Percentiles rank a stretch among this genome's conserved stretches.
Conservation (phyloP, 495 filamentous ascomycete species). For the Lasiosphaeria hispida region DNA sequence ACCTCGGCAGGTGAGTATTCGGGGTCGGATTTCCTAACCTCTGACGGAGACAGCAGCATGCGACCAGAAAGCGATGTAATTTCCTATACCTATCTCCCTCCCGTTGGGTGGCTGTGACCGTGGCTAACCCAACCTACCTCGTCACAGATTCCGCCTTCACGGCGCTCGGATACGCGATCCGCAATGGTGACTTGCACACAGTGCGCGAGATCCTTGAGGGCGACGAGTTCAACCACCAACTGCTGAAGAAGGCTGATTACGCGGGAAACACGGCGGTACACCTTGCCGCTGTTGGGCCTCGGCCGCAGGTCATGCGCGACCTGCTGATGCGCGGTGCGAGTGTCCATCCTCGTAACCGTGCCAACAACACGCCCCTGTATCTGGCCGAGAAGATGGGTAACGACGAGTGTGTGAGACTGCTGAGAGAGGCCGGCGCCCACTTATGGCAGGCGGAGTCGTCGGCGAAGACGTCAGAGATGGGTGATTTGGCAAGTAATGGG, state of each 20-base stretch:
- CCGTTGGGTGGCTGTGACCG: neutral
- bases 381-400: conserved; percentile 60
- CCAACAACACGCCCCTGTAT: conserved; percentile 78
- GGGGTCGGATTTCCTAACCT: neutral
- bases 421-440: conserved; percentile 45
- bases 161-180: conserved; percentile 77
- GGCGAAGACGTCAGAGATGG: conserved; percentile 18
- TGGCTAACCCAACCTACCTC: neutral
- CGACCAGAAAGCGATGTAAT: neutral
- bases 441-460: conserved; percentile 32
- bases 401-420: conserved; percentile 59
- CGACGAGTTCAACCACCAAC: conserved; percentile 54
- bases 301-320: conserved; percentile 60
- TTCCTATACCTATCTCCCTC: conserved; percentile 5
- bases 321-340: conserved; percentile 76
- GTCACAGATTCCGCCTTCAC: conserved; percentile 57
- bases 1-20: conserved; percentile 30
- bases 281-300: conserved; percentile 52
- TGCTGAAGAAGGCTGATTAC: conserved; percentile 80
- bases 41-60: neutral
- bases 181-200: conserved; percentile 63
- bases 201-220: conserved; percentile 64
- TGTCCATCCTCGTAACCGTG: conserved; percentile 80
- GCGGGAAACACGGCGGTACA: conserved; percentile 83
- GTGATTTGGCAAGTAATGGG: conserved; percentile 13